Percentiles rank a stretch among this genome's conserved stretches.
Conservation (phyloP, 2,329 filamentous ascomycete genomes). For the Lachnellula hyalina region DNA sequence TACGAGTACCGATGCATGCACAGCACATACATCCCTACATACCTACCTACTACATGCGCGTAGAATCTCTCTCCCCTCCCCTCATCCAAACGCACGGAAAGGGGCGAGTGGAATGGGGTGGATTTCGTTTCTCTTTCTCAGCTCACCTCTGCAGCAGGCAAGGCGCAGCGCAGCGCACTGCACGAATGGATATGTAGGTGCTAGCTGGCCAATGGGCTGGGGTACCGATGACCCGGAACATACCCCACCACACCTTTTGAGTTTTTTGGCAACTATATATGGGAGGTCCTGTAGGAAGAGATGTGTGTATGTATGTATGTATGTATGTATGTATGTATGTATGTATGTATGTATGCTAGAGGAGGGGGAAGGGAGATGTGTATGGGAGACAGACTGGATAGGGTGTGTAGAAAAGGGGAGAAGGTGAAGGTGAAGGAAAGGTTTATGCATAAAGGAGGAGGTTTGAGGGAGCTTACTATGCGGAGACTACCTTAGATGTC, state of each 20-base stretch:
- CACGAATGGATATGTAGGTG: too few relatives aligned
- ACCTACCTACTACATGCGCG: too few relatives aligned
- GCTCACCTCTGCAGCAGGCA: too few relatives aligned
- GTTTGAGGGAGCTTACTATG: background rate
- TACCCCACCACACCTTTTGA: background rate
- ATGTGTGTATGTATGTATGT: background rate
- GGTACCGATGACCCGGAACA: too few relatives aligned
- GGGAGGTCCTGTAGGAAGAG: background rate
- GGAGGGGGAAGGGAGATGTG: background rate
- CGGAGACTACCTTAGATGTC: background rate
- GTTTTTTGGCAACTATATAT: background rate
- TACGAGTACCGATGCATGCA: too few relatives aligned
- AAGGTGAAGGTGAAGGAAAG: background rate
- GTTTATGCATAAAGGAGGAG: background rate
- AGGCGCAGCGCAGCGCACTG: too few relatives aligned
- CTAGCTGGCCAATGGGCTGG: too few relatives aligned
- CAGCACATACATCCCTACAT: too few relatives aligned
- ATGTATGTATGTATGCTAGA: background rate
- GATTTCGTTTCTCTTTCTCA: background rate
- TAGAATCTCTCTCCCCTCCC: background rate
- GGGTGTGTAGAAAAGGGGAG: background rate
- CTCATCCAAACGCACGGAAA: background rate
- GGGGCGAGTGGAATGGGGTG: background rate
- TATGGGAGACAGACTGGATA: background rate
- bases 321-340: background rate